These are phyloP conservation scores for Vitis hybrid DNA, from an alignment of 177 flowering plant species.

Conservation along the genomic window DNA sequence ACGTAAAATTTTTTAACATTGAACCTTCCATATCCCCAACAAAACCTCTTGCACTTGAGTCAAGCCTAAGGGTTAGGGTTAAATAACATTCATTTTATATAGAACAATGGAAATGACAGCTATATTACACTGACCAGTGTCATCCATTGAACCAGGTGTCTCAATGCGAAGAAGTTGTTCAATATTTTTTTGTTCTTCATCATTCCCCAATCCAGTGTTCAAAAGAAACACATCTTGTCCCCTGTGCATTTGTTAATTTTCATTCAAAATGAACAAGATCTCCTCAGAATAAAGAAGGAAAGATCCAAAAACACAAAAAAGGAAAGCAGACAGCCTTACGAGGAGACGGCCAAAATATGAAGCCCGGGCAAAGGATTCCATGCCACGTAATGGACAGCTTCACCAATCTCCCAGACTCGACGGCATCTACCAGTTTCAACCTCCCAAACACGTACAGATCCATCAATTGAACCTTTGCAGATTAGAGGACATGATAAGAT, in stretches of 20 bases:
- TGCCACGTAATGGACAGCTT: slow-evolving; percentile 64
- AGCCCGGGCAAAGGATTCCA: slow-evolving; percentile 88
- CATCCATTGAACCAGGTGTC: slow-evolving; percentile 34
- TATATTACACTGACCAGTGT: slow-evolving; percentile 50
- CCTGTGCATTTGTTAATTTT: slow-evolving; percentile 32
- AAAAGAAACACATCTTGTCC: slow-evolving; percentile 73
- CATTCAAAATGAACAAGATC: neutral
- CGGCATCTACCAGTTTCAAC: slow-evolving; percentile 87
- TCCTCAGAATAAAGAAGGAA: neutral
- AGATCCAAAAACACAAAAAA: neutral
- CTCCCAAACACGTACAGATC: slow-evolving; percentile 95
- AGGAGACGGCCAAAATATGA: slow-evolving; percentile 73
- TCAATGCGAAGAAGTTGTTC: slow-evolving; percentile 61
- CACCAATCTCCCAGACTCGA: slow-evolving; percentile 68
- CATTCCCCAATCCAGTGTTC: slow-evolving; percentile 72
- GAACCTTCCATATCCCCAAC: too few species aligned
- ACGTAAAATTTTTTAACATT: too few species aligned
- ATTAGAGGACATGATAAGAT: slow-evolving; percentile 9
- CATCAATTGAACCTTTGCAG: slow-evolving; percentile 78
- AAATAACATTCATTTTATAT: slow-evolving; percentile 1
- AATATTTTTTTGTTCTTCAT: slow-evolving; percentile 58
- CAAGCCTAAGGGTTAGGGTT: neutral
- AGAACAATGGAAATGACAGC: neutral
- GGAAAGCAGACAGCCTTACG: slow-evolving; percentile 40
- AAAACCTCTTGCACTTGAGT: too few species aligned